Conservation (phyloP, 148 eudicot species). For the Rhododendron henanense region DNA sequence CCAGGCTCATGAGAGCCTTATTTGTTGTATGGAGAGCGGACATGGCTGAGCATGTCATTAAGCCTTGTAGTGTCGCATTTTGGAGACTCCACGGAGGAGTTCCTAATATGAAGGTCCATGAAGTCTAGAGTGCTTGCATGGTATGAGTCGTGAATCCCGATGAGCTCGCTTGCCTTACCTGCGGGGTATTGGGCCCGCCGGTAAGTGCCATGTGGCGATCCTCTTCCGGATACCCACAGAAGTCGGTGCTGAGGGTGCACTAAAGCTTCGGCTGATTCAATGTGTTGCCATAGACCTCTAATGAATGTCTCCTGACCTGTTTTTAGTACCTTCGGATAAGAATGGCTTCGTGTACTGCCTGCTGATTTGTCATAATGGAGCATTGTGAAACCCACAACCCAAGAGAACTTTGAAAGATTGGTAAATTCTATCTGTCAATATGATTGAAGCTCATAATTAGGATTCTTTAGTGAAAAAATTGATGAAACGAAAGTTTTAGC, state of each 20-base stretch:
- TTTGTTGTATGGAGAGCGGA: no score
- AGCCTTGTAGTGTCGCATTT: no score
- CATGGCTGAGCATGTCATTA: no score
- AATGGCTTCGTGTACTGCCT: background rate
- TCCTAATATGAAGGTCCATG: no score
- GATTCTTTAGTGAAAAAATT: background rate
- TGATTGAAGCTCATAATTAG: background rate
- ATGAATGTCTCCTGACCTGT: background rate
- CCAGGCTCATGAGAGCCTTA: no score
- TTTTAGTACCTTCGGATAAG: background rate
- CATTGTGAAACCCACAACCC: background rate
- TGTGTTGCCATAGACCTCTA: background rate
- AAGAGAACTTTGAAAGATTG: background rate
- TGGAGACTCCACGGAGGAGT: no score
- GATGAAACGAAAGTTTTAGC: background rate
- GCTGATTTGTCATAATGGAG: background rate
- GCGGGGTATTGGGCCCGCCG: no score
- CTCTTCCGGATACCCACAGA: no score
- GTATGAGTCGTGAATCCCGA: no score
- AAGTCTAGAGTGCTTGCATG: no score
- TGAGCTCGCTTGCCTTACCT: no score
- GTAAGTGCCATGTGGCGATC: no score
- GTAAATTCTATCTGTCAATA: background rate
- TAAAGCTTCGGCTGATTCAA: background rate
- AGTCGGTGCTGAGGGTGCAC: background rate